Percentiles rank a stretch among this genome's conserved stretches.
phyloP scores from a whole-genome alignment of 1,139 yeast genomes.

The Candida smagusa region DNA sequence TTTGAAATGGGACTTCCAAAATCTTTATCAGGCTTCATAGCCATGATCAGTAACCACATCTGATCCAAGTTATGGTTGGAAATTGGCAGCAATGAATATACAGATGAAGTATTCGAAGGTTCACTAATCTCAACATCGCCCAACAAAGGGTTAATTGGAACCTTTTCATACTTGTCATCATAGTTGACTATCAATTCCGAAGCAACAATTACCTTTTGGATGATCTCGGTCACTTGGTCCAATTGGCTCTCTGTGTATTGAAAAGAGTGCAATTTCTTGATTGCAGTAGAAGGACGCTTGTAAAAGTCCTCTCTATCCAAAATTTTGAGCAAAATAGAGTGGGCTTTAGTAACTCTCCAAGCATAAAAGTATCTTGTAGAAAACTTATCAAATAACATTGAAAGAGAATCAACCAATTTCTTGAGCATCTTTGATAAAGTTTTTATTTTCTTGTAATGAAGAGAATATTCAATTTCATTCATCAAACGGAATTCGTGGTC shows the following conservation, averaged over 20 bases:
- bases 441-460: conserved; percentile 10
- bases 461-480: conserved; percentile 11
- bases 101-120: not conserved
- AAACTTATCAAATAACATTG: conserved; percentile 15
- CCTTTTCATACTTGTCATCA: conserved; percentile 8
- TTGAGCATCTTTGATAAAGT: conserved; percentile 5
- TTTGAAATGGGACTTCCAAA: conserved; percentile 3
- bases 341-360: conserved; percentile 50
- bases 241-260: conserved; percentile 14
- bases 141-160: conserved; percentile 5
- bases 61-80: conserved; percentile 12
- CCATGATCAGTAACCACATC: conserved; percentile 17
- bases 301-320: conserved; percentile 10
- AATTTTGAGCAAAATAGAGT: conserved; percentile 11
- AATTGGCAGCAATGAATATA: not conserved
- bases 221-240: conserved; percentile 11
- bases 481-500: conserved; percentile 12
- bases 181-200: conserved; percentile 9
- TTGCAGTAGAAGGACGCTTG: conserved; percentile 8
- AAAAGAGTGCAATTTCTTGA: conserved; percentile 12
- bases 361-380: conserved; percentile 50
- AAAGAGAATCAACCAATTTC: conserved; percentile 7
- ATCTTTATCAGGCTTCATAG: conserved; percentile 9
- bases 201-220: conserved; percentile 8
- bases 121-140: not conserved